phyloP scores from a whole-genome alignment of 1,284 basidiomycete genomes.

The Leccinum pachyderme region DNA sequence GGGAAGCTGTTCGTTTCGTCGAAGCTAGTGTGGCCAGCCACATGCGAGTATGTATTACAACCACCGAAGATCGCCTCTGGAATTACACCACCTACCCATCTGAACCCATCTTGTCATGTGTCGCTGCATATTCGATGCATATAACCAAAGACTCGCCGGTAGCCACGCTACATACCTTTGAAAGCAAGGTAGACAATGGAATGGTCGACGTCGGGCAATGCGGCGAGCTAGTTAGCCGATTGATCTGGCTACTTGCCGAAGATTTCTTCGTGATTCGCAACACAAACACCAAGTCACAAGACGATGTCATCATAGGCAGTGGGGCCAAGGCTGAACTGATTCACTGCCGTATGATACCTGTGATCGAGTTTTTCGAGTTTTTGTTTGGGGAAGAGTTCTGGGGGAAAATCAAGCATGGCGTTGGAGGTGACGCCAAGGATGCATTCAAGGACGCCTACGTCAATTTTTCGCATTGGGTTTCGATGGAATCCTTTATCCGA shows the following conservation, averaged over 20 bases:
- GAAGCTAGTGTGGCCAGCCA: not conserved
- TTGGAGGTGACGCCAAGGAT: no score
- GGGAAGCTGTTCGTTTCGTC: not conserved
- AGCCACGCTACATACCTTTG: not conserved
- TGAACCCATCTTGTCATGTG: not conserved
- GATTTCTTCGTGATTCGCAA: no score
- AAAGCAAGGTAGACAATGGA: not conserved
- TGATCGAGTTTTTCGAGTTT: no score
- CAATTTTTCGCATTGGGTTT: no score
- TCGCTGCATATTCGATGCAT: not conserved
- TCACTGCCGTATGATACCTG: no score
- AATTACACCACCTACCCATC: not conserved
- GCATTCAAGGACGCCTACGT: no score
- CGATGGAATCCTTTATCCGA: not conserved
- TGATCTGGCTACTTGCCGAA: no score
- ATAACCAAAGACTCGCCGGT: not conserved
- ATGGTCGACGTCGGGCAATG: not conserved
- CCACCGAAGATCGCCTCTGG: not conserved
- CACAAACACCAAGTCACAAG: no score
- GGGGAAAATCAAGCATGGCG: no score
- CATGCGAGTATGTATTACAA: not conserved
- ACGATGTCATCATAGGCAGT: no score
- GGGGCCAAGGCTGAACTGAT: no score
- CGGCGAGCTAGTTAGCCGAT: not conserved
- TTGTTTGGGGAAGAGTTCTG: no score